Percentiles rank a stretch among this genome's conserved stretches.
Conservation (phyloP, 805 yeast genomes). For the Yamadazyma nakazawae region DNA sequence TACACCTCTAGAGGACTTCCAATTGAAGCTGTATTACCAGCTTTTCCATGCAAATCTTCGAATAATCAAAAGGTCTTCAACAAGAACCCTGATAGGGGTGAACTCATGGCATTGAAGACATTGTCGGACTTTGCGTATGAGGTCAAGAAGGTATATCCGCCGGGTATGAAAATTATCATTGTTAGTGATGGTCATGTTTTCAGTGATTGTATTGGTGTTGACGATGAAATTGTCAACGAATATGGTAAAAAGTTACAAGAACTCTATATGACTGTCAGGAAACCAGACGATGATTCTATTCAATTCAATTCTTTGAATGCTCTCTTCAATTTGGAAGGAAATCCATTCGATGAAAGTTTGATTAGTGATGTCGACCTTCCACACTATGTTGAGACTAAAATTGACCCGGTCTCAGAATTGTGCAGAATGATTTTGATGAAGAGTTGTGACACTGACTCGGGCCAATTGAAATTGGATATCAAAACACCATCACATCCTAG, state of each 20-base stretch:
- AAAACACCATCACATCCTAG: slow-evolving; percentile 46
- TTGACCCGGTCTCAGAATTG: slow-evolving; percentile 31
- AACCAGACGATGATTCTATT: slow-evolving; percentile 15
- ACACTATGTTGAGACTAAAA: slow-evolving; percentile 31
- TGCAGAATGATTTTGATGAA: slow-evolving; percentile 35
- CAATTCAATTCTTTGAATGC: slow-evolving; percentile 35
- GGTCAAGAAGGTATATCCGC: slow-evolving; percentile 42
- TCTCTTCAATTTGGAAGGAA: slow-evolving; percentile 24
- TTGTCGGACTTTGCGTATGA: slow-evolving; percentile 28
- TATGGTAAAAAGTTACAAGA: slow-evolving; percentile 45
- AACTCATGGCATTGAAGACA: slow-evolving; percentile 31
- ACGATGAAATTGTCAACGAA: slow-evolving; percentile 49
- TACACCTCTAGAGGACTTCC: slow-evolving; percentile 47
- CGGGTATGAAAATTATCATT: slow-evolving; percentile 54
- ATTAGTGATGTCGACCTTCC: slow-evolving; percentile 23
- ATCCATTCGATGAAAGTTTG: slow-evolving; percentile 13
- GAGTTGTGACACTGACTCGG: slow-evolving; percentile 39
- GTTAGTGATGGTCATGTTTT: slow-evolving; percentile 67
- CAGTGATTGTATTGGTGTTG: slow-evolving; percentile 61
- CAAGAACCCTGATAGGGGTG: slow-evolving; percentile 52
- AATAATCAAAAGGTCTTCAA: slow-evolving; percentile 51
- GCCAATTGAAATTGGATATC: slow-evolving; percentile 31
- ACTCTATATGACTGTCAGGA: slow-evolving; percentile 28
- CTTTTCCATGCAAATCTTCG: slow-evolving; percentile 65
- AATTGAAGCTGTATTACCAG: slow-evolving; percentile 58